Conservation (phyloP, 2,329 filamentous ascomycete genomes). For the Verticillium longisporum region DNA sequence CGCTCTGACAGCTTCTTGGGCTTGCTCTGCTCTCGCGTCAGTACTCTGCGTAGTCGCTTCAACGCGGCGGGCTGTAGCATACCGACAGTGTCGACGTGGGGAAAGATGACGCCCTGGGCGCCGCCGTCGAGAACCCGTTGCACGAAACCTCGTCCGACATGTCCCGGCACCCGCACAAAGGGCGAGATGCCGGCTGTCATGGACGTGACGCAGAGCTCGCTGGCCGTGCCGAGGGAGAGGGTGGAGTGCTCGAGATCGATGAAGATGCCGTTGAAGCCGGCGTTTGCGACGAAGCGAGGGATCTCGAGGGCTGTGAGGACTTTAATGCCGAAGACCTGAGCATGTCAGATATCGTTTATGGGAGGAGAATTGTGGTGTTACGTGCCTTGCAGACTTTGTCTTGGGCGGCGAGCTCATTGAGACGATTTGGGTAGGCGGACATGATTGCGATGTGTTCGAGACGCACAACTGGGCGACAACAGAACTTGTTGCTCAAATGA, state of each 20-base stretch:
- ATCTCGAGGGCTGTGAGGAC: background rate
- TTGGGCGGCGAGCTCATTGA: background rate
- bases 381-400: background rate
- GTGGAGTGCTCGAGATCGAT: conserved; percentile 28
- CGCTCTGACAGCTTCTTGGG: conserved; percentile 8
- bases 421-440: background rate
- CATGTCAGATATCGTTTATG: background rate
- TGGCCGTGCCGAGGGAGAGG: conserved; percentile 17
- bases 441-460: background rate
- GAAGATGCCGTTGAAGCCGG: conserved; percentile 24
- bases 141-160: conserved; percentile 22
- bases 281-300: conserved; percentile 1
- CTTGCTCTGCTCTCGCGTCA: conserved; percentile 12
- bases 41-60: background rate
- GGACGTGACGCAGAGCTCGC: conserved; percentile 17
- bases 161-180: conserved; percentile 21
- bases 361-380: background rate
- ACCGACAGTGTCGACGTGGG: conserved; percentile 16
- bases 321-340: background rate
- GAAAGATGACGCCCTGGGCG: conserved; percentile 20
- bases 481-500: background rate
- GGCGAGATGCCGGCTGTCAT: conserved; percentile 19
- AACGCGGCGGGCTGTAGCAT: background rate
- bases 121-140: conserved; percentile 23
- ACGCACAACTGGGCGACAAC: too few species aligned